phyloP scores from a whole-genome alignment of 164 flowering plant species.

The Euptelea pleiosperma region DNA sequence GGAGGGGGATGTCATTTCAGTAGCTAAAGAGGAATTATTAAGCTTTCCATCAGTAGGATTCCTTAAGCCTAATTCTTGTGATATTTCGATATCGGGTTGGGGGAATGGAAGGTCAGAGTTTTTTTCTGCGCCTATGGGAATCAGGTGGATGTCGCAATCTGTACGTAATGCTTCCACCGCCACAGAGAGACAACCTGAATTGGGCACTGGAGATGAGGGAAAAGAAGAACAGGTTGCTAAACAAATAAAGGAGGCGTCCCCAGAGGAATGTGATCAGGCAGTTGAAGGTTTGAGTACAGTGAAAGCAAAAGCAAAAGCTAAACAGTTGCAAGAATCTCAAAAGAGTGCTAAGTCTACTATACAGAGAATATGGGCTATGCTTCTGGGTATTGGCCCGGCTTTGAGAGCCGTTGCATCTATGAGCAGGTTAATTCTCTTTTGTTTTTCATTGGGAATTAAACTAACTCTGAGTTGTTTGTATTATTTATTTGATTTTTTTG shows the following conservation, averaged over 20 bases:
- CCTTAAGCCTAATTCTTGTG: conserved; percentile 17
- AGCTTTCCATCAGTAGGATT: conserved; percentile 21
- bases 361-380: conserved; percentile 42
- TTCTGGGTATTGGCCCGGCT: conserved; percentile 79
- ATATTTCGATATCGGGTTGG: conserved; percentile 10
- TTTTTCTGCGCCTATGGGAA: conserved; percentile 22
- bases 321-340: conserved; percentile 56
- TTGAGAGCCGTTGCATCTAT: conserved; percentile 72
- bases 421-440: conserved; percentile 52
- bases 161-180: conserved; percentile 53
- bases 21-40: conserved; percentile 15
- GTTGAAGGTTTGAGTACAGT: conserved; percentile 73
- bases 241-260: conserved; percentile 70
- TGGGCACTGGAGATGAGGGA: conserved; percentile 34
- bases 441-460: conserved; percentile 9
- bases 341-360: conserved; percentile 36
- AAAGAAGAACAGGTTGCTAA: conserved; percentile 39
- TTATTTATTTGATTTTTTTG: not conserved
- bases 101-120: conserved; percentile 27
- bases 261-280: conserved; percentile 94
- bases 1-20: conserved; percentile 8
- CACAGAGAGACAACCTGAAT: conserved; percentile 51
- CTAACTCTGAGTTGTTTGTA: too few relatives aligned
- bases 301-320: conserved; percentile 81
- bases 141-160: conserved; percentile 32